Evolutionary conservation across 331 rosid genomes (phyloP).

Genomic region (Arachis monticola): DNA sequence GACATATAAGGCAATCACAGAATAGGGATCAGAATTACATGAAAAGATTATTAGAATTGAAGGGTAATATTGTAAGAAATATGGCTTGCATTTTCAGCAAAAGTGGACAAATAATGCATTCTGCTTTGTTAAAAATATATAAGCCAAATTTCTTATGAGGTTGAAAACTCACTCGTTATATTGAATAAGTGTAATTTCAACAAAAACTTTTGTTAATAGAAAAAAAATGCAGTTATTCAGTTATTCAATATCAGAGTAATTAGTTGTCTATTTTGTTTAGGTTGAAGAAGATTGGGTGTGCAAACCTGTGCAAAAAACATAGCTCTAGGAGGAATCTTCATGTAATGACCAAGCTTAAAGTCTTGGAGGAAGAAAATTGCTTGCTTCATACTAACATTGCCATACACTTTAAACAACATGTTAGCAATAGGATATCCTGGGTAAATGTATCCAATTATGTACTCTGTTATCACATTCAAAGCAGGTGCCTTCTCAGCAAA

Average conservation of each 20-base stretch:
- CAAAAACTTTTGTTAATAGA: too few relatives aligned
- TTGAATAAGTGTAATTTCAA: too few relatives aligned
- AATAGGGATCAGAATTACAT: neutral
- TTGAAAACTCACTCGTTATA: too few relatives aligned
- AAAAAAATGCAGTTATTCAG: too few relatives aligned
- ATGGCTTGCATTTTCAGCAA: neutral
- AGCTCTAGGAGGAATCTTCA: conserved; percentile 89
- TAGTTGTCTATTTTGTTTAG: neutral
- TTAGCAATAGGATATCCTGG: conserved; percentile 87
- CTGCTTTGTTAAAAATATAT: too few relatives aligned
- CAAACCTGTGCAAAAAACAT: conserved; percentile 87
- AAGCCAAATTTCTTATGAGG: too few relatives aligned
- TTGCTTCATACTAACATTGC: conserved; percentile 75
- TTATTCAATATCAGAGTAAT: neutral
- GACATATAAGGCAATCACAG: neutral
- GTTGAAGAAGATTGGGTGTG: neutral
- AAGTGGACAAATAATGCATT: too few relatives aligned
- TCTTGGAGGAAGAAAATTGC: conserved; percentile 73
- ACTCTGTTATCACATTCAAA: conserved; percentile 77
- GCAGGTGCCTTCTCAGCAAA: conserved; percentile 54
- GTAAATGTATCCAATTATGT: conserved; percentile 75
- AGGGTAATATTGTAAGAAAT: neutral
- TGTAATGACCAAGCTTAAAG: conserved; percentile 92
- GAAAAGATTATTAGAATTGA: neutral
- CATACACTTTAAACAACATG: conserved; percentile 78